Evolutionary conservation across 805 yeast genomes (phyloP).

Genomic region (Ogataea nitratoaversa): DNA sequence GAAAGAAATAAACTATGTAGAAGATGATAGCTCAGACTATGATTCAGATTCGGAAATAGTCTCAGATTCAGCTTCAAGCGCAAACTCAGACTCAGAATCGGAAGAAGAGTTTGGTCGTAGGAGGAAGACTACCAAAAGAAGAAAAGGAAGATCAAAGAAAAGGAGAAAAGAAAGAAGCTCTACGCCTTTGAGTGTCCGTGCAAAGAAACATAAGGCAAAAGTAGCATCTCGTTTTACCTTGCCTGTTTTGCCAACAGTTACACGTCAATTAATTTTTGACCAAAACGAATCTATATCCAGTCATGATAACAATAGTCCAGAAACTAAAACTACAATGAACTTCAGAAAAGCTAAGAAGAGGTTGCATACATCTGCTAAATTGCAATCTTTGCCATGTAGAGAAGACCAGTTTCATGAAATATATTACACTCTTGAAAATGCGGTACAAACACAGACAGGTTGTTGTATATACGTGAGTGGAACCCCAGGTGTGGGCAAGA

Average conservation of each 20-base stretch:
- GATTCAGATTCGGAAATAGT: neutral
- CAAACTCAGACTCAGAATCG: constrained; percentile 11
- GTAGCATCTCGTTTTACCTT: neutral
- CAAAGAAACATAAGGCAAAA: neutral
- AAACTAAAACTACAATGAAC: constrained; percentile 17
- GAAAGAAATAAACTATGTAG: constrained; percentile 9
- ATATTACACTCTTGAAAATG: constrained; percentile 63
- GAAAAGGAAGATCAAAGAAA: neutral
- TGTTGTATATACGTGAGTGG: constrained; percentile 90
- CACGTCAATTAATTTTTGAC: constrained; percentile 12
- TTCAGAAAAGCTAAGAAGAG: constrained; percentile 37
- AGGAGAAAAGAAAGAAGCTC: constrained; percentile 2
- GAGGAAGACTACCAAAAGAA: too few species aligned
- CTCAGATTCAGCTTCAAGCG: neutral
- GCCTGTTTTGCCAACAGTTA: constrained; percentile 9
- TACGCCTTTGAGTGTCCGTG: too few species aligned
- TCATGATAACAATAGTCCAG: constrained; percentile 2
- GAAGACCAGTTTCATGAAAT: constrained; percentile 76
- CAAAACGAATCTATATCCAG: constrained; percentile 10
- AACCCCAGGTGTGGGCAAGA: constrained; percentile 97
- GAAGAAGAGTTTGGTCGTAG: neutral
- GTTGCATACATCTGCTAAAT: constrained; percentile 35
- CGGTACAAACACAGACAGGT: constrained; percentile 68
- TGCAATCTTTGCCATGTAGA: constrained; percentile 71
- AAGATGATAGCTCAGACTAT: constrained; percentile 3